A percentile compares a stretch with the other conserved stretches of the same genome.
These are phyloP conservation scores for Omphalotus olearius DNA, from an alignment of 1,284 basidiomycete species.

Conservation along the genomic window DNA sequence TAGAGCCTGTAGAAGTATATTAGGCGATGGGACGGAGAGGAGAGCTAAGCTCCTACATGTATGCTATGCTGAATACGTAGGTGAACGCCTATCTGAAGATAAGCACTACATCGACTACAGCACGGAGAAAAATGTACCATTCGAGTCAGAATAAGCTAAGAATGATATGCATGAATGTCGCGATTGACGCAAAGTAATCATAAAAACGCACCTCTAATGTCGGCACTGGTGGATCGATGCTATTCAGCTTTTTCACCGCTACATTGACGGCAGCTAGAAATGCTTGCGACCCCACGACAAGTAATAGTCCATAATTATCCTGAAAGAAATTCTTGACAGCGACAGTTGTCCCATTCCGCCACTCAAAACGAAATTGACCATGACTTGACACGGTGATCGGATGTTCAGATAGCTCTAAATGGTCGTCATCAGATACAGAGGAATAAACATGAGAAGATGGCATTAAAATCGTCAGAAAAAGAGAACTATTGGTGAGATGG, in stretches of 20 bases:
- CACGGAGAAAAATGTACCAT: constrained; percentile 12
- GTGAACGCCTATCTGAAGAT: constrained; percentile 18
- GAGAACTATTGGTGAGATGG: too few species aligned
- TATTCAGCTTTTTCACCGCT: constrained; percentile 57
- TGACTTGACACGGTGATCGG: too few species aligned
- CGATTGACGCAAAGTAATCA: not conserved
- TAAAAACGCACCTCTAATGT: constrained; percentile 44
- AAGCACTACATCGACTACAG: not conserved
- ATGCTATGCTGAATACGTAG: constrained; percentile 19
- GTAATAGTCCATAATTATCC: constrained; percentile 55
- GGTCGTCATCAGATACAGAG: too few species aligned
- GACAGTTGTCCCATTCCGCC: too few species aligned
- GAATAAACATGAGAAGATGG: too few species aligned
- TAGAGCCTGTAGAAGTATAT: constrained; percentile 10
- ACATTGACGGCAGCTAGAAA: constrained; percentile 63
- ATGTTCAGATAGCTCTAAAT: too few species aligned
- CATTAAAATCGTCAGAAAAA: too few species aligned
- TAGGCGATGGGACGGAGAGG: not conserved
- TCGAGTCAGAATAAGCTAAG: constrained; percentile 18
- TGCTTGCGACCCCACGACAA: constrained; percentile 54
- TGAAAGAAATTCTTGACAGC: not conserved
- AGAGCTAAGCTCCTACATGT: constrained; percentile 16
- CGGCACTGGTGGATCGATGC: constrained; percentile 53
- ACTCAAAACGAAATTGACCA: too few species aligned
- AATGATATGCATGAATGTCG: not conserved